phyloP scores from a whole-genome alignment of 2,329 filamentous ascomycete species.

The Clarireedia hainanense region DNA sequence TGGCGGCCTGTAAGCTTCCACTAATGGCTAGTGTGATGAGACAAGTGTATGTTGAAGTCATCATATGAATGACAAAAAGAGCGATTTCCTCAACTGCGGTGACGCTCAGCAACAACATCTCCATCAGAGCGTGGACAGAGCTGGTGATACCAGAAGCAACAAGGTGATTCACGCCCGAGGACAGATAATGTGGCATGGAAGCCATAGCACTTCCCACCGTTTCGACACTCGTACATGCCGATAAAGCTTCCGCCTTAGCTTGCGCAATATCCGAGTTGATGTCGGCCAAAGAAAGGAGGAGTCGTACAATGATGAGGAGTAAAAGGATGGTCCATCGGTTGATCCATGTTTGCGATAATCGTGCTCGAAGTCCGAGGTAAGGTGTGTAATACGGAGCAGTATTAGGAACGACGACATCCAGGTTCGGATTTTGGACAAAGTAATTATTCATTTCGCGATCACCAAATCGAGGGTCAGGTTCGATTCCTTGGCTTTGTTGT shows the following conservation, averaged over 20 bases:
- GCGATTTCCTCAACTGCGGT: constrained; percentile 81
- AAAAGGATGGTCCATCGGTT: constrained; percentile 94
- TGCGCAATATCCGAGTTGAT: constrained; percentile 67
- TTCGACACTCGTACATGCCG: constrained; percentile 87
- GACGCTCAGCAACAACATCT: constrained; percentile 69
- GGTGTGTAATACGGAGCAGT: constrained; percentile 71
- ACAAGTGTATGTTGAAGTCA: constrained; percentile 85
- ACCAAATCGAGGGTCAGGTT: constrained; percentile 32
- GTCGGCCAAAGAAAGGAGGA: constrained; percentile 66
- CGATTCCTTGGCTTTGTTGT: constrained; percentile 20
- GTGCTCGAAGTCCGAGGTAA: constrained; percentile 82
- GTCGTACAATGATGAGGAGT: constrained; percentile 72
- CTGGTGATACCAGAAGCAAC: constrained; percentile 73
- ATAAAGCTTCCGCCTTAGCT: constrained; percentile 74
- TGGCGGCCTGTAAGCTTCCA: constrained; percentile 66
- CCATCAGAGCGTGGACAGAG: constrained; percentile 71
- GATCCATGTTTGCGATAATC: constrained; percentile 93
- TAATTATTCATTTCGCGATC: constrained; percentile 27
- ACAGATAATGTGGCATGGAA: constrained; percentile 95
- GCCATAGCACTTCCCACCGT: constrained; percentile 91
- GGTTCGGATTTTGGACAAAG: constrained; percentile 9
- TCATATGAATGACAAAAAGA: constrained; percentile 85
- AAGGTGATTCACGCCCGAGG: constrained; percentile 78
- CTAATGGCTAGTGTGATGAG: constrained; percentile 77
- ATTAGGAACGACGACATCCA: constrained; percentile 26